Evolutionary conservation across 2,329 filamentous ascomycete genomes (phyloP), one percentile per base, ranked within the genome.

Genomic region (Fonsecaea pugnacius): DNA sequence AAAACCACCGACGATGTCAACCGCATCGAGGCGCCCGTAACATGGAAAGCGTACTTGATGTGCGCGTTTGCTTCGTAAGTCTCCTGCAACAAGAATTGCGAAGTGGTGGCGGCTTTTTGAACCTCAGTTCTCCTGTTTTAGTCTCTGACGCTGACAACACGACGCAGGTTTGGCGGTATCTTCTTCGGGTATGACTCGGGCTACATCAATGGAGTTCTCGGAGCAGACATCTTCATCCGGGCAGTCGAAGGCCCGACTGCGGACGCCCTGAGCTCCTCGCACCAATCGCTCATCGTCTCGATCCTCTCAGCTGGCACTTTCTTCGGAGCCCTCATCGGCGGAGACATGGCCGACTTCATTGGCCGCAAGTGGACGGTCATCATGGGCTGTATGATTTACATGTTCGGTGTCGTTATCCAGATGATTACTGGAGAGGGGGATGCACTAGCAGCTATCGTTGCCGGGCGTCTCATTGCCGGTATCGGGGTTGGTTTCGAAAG

Each of bases 401-500:
- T 84, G 43, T 40, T 90, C 60, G 89, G 89, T 82, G 84, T 87
- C 33, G 75, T 87, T 64, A 80, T 92, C 51, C 89, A 92, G 80
- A 87, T 87, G 58, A 80, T 82, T 58, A 75, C 81, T 59, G 80
- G 82, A 48, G 48, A 33, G 43, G 67, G 58, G 8, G 51, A 63
- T 48, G 53, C 63, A 48, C 79, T 90, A 9, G 85, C 81, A 61
- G 81, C 86, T 65, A 86, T 92, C 65, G 88, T 91, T 24, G 84
- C 85, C 62, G 90, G 90, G 75, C 90, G 90, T 83, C 79, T 92
- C 63, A 79, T 94, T 71, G 87, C 90, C 52, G 90, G 90, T 75
- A 76, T 92, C 62, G 90, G 90, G 82, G 89, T 92, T 72, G 90
- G 90, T 74, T 92, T 92, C 75, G 89, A 91, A 71, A 91, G 89